Base-by-base conservation (phyloP, 1,139 yeast genomes). In the Pichia sp. region DNA sequence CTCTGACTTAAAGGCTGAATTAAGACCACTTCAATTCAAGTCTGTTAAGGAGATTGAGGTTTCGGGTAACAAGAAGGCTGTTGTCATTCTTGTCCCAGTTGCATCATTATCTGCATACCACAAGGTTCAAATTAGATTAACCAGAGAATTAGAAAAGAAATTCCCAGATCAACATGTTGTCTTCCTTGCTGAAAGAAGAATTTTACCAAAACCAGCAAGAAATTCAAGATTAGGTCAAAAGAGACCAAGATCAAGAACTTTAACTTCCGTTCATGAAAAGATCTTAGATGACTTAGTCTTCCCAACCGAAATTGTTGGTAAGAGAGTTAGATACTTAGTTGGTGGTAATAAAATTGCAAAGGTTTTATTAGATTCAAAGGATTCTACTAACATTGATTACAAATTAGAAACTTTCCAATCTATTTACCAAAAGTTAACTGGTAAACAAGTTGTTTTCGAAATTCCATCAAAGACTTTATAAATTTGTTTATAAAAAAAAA, bases 241-340 rank as follows among this genome's bases (percentile, higher is more conserved):
- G 92, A 92, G 98, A 83, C 98, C 98, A 75, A 87, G 96, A 82
- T 90, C 97, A 68, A 89, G 98, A 86, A 92, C 98, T 69, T 83
- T 92, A 76, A 83, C 97, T 67, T 89, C 97, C 70, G 98, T 92
- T 65, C 98, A 92, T 77, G 97, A 92, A 79, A 88, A 89, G 76
- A 79, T 92, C 78, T 88, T 92, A 75, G 98, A 92, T 78, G 98
- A 92, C 78, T 83, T 92, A 72, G 98, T 94, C 64, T 92, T 86
- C 97, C 98, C 98, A 76, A 90, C 97, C 67, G 97, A 92, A 81
- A 92, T 92, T 69, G 82, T 86, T 66, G 98, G 98, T 76, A 92
- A 92, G 88, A 90, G 98, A 82, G 94, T 88, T 70, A 89, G 97
- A 84, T 89, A 86, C 88, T 83, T 88, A 74, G 96, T 89, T 70